A percentile compares a stretch with the other conserved stretches of the same genome.
phyloP scores from a whole-genome alignment of 1,284 basidiomycete species.

The Vanrija humicola region DNA sequence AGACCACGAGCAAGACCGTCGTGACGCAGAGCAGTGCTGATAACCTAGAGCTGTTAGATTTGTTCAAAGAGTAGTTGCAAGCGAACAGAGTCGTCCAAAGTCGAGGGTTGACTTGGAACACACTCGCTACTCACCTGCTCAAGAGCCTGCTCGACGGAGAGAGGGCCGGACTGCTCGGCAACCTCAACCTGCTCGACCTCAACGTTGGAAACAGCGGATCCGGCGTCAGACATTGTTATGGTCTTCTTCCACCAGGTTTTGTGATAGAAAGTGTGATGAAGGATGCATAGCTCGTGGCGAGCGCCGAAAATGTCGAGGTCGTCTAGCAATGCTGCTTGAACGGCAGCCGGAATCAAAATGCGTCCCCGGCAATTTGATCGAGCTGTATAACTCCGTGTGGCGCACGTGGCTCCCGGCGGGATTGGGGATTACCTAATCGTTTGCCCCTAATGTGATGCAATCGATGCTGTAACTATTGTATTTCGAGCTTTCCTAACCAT shows the following conservation, averaged over 20 bases:
- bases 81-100: not conserved
- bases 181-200: conserved; percentile 69
- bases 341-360: no score
- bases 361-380: no score
- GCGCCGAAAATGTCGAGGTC: not conserved
- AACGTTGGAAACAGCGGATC: conserved; percentile 75
- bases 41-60: no score
- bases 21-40: conserved; percentile 51
- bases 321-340: no score
- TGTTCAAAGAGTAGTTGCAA: no score
- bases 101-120: conserved; percentile 49
- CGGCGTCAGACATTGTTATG: conserved; percentile 93
- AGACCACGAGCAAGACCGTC: conserved; percentile 98
- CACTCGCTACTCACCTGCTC: conserved; percentile 78
- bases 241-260: conserved; percentile 46
- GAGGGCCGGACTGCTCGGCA: conserved; percentile 78
- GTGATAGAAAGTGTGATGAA: conserved; percentile 12
- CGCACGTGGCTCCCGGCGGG: no score
- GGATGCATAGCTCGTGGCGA: not conserved
- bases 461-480: no score
- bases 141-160: conserved; percentile 96
- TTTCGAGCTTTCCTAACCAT: no score
- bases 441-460: no score
- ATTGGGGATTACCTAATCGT: no score
- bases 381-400: no score